These are phyloP conservation scores for Rhizophagus clarus DNA, from an alignment of 192 early-diverging fungal species.

Conservation along the genomic window DNA sequence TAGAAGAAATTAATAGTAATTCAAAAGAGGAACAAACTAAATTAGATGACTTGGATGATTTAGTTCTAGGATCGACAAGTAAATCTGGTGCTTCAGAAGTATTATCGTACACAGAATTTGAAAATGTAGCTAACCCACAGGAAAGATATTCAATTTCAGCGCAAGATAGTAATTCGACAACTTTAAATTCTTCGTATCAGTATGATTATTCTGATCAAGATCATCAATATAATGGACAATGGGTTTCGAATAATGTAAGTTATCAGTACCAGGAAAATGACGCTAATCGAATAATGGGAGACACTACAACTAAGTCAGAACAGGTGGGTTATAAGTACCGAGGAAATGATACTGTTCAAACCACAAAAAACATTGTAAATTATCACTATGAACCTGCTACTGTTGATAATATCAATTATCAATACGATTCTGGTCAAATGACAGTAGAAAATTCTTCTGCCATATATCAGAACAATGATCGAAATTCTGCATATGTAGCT, in stretches of 20 bases:
- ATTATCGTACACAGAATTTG: not conserved
- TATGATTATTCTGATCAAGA: not conserved
- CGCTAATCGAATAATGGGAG: not conserved
- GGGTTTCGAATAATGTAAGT: not conserved
- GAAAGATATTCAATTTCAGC: not conserved
- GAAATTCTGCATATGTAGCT: too few species aligned
- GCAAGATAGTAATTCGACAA: not conserved
- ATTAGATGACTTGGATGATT: slow-evolving; percentile 14
- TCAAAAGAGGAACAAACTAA: not conserved
- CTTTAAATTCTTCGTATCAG: not conserved
- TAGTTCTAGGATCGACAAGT: not conserved
- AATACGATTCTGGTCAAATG: not conserved
- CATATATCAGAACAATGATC: not conserved
- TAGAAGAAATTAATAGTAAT: not conserved
- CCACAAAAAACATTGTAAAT: not conserved
- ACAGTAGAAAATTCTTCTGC: not conserved
- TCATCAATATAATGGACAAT: not conserved
- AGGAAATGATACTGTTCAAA: not conserved
- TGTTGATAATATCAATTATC: not conserved
- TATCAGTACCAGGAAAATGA: not conserved
- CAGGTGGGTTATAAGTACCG: too few species aligned
- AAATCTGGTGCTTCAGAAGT: not conserved
- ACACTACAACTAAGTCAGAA: not conserved
- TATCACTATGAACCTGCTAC: not conserved
- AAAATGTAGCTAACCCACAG: not conserved